Base-by-base conservation (phyloP, 2,329 filamentous ascomycete species). In the Neofusicoccum sp. region DNA sequence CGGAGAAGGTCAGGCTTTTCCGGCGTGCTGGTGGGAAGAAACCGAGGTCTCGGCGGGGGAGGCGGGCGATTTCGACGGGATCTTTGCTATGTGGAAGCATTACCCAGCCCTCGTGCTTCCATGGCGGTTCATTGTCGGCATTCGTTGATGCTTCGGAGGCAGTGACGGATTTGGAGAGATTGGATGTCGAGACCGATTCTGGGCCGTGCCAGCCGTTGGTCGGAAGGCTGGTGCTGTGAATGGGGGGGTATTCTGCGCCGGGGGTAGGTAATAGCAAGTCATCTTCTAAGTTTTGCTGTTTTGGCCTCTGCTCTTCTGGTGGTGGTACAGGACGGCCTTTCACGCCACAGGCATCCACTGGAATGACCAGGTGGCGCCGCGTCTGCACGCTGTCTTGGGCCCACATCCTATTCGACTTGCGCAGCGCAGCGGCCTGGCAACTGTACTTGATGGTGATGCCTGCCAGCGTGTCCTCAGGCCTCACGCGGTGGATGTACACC, bases 351-450 rank as follows among this genome's bases (percentile, higher is more conserved):
- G 91, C 89, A 73, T 96, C 93, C 4, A 98, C 91, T 0, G 95
- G 95, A 57, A 99, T 79, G 7, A 93, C 83, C 14, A 99, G 82
- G 65, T 86, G 88, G 69, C 90, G 90, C 62, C 93, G 87, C 49
- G 87, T 86, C 72, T 97, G 93, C 36, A 98, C 89, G 64, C 86
- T 91, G 71, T 98, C 95, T 65, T 92, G 91, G 6, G 92, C 91
- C 95, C 95, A 99, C 69, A 99, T 86, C 9, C 95, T 86, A 72
- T 99, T 99, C 40, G 91, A 87, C 72, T 90, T 95, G 62, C 91
- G 84, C 65, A 99, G 87, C 1, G 89, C 84, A 49, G 93, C 89
- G 60, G 92, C 87, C 64, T 90, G 86, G 73, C 93, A 98, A 68
- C 90, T 89, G 75, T 96, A 99, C 68, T 88, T 90, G 65, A 99